Conservation (phyloP, 2,329 filamentous ascomycete genomes). For the Colletotrichum salicis region DNA sequence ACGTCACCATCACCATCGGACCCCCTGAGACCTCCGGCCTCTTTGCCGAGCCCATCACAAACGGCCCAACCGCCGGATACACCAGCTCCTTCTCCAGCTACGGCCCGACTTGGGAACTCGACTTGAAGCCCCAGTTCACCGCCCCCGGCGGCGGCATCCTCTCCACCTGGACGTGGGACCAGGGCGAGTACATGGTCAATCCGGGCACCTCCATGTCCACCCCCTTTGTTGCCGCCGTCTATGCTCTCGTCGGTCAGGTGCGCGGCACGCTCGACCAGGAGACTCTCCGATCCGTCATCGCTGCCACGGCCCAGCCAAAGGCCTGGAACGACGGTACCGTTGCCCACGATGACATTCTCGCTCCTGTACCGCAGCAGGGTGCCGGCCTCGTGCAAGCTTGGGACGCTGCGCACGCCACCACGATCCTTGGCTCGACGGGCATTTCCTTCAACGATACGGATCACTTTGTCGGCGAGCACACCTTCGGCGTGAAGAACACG, state of each 20-base stretch:
- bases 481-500: slow-evolving; percentile 53
- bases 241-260: slow-evolving; percentile 45
- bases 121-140: slow-evolving; percentile 59
- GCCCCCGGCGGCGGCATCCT: slow-evolving; percentile 62
- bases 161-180: slow-evolving; percentile 58
- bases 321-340: slow-evolving; percentile 44
- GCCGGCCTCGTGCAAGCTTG: slow-evolving; percentile 55
- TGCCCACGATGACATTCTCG: slow-evolving; percentile 29
- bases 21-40: slow-evolving; percentile 28
- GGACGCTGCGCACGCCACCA: slow-evolving; percentile 51
- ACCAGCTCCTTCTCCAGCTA: slow-evolving; percentile 53
- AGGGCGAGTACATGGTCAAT: slow-evolving; percentile 57
- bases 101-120: slow-evolving; percentile 58
- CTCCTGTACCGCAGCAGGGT: slow-evolving; percentile 55
- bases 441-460: slow-evolving; percentile 58
- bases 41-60: slow-evolving; percentile 31
- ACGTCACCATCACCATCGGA: slow-evolving; percentile 39
- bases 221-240: slow-evolving; percentile 56
- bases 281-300: slow-evolving; percentile 41
- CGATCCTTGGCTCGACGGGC: slow-evolving; percentile 48
- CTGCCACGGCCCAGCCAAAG: slow-evolving; percentile 44
- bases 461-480: slow-evolving; percentile 46
- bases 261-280: slow-evolving; percentile 41
- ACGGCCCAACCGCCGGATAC: slow-evolving; percentile 46
- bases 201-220: slow-evolving; percentile 66